Evolutionary conservation across 768 basidiomycete species (phyloP), one percentile per base, ranked within the genome.

Genomic region (Leucocoprinus leucothites): DNA sequence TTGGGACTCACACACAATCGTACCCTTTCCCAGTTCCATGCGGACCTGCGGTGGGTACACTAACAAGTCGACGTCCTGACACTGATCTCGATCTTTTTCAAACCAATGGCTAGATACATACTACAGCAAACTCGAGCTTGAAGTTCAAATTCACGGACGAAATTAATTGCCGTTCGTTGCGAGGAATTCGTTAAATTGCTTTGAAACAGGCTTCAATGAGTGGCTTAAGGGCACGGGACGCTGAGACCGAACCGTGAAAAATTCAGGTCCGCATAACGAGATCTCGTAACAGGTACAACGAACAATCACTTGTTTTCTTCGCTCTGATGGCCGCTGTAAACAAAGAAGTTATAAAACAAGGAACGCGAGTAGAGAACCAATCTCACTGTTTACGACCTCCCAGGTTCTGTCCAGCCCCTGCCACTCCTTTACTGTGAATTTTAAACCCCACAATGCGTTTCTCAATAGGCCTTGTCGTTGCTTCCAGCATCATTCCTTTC

Each of bases 401-500:
- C 46, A 35, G 28, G 18, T 59, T n/a, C 48, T 18, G 43, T 56
- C 43, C 45, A 48, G 57, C 40, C 51, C 36, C 47, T 42, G 26
- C 36, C 59, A 45, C 35, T 53, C 44, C 16, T 50, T 54, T 21
- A 25, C 51, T 45, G 13, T 22, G 42, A 48, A 44, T 18, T 19
- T 51, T 28, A 31, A 24, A 41, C 16, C 36, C 47, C 51, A 28
- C n/a, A 48, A 58, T 58, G 57, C 49, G 45, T 13, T 48, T 56
- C 47, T 48, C 41, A 14, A 31, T 48, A 13, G 31, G 26, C 34
- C 45, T 54, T 35, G 16, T 58, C 19, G 26, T 53, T 43, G 21
- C 56, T 19, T 34, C 55, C 34, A 25, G 28, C 45, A 45, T 59
- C 18, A 24, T 56, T 21, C 58, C 55, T 24, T 45, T 59, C 6